phyloP scores from a whole-genome alignment of 148 eudicot genomes.

The Camellia granthamiana region DNA sequence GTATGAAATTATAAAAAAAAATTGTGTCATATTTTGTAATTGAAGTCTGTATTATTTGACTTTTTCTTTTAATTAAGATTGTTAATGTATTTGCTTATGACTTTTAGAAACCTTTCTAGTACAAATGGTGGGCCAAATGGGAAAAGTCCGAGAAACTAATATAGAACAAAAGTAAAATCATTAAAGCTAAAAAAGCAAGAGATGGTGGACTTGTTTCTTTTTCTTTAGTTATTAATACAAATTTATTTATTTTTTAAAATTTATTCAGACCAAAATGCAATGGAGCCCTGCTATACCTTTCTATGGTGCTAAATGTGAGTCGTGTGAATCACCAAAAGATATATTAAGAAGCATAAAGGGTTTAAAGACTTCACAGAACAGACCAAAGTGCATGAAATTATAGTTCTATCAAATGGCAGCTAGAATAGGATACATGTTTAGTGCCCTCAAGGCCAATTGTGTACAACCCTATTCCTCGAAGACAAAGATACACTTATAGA shows the following conservation, averaged over 20 bases:
- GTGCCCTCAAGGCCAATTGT: background rate
- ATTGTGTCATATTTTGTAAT: too few species aligned
- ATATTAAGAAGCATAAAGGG: background rate
- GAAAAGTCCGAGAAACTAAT: background rate
- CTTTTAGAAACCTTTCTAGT: background rate
- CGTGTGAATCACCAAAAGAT: too few species aligned
- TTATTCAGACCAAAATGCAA: background rate
- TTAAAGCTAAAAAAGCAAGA: background rate
- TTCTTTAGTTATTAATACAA: background rate
- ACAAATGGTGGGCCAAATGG: conserved; percentile 6
- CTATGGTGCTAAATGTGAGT: background rate
- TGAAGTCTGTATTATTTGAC: too few species aligned
- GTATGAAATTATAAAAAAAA: too few species aligned
- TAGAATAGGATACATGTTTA: background rate
- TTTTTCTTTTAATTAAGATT: too few species aligned
- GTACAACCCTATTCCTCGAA: background rate
- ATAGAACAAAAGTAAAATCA: conserved; percentile 1
- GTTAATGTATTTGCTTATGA: background rate
- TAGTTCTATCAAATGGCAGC: background rate
- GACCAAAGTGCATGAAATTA: background rate
- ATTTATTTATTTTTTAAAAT: background rate
- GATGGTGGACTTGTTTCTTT: background rate
- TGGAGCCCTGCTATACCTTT: background rate
- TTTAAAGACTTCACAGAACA: background rate
- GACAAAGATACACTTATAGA: background rate